Base-by-base conservation (phyloP, 177 flowering plant genomes). In the Tripterygium wilfordii region DNA sequence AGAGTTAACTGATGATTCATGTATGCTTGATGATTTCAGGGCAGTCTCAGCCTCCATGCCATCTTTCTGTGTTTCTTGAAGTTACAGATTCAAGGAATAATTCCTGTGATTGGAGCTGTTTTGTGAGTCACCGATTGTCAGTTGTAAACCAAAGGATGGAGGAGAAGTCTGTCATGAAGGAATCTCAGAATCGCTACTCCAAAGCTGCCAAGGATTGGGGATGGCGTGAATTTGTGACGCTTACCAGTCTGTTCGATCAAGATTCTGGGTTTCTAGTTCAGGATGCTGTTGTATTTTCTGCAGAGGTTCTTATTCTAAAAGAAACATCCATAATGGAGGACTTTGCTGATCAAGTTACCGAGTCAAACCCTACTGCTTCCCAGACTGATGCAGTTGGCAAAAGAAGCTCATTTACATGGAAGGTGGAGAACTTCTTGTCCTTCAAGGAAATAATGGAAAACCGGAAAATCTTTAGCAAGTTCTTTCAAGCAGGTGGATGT, bases 161-260 rank as follows among this genome's bases (percentile, higher is more conserved):
- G 56, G 99, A 92, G 43, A 92, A 86, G 51, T 89, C 97, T 39
- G 91, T 92, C 18, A 73, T 78, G 3, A 89, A 89, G 68, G 99
- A 92, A 63, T 89, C 99, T 49, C 99, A 92, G 55, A 86, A 86
- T 41, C 96, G 96, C 20, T 89, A 86, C 65, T 92, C 99, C 13
- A 92, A 92, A 69, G 85, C 97, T 52, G 97, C 99, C 37, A 92
- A 89, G 54, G 99, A 92, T 66, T 92, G 99, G 99, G 99, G 97
- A 5, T 92, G 97, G 97, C 89, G 97, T 42, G 99, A 92, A 69
- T 92, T 92, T 74, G 85, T 92, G 62, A 92, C 97, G 0, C 95
- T 89, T 36, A 89, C 96, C 1, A 89, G 91, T 63, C 83, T 92
- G 50, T 89, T 89, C 68, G 97, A 89, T 68, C 97, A 92, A 65